phyloP scores from a whole-genome alignment of 129 eudicot genomes.

The Helichrysum umbraculigerum region DNA sequence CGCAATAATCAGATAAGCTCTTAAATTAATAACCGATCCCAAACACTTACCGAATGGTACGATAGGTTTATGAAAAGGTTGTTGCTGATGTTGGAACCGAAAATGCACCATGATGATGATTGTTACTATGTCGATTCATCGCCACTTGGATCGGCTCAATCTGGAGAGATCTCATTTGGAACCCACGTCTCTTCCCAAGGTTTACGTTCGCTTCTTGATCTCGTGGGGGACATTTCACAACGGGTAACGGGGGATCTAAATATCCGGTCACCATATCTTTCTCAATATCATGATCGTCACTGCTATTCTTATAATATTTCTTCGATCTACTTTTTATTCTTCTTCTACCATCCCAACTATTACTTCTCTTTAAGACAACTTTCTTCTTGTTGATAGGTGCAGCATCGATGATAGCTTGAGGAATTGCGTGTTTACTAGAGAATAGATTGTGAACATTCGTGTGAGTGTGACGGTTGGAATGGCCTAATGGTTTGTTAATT shows the following conservation, averaged over 20 bases:
- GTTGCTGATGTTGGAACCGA: constrained; percentile 20
- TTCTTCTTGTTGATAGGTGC: constrained; percentile 1
- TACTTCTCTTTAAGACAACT: constrained; percentile 26
- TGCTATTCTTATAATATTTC: constrained; percentile 21
- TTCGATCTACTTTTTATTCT: constrained; percentile 10
- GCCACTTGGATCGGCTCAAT: constrained; percentile 47
- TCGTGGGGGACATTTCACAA: constrained; percentile 46
- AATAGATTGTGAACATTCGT: constrained; percentile 26
- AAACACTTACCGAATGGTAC: not conserved
- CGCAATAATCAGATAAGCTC: too few relatives aligned
- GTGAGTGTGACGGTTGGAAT: constrained; percentile 38
- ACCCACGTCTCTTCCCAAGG: constrained; percentile 60
- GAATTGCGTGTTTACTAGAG: constrained; percentile 27
- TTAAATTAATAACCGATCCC: not conserved
- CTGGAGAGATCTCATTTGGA: constrained; percentile 44
- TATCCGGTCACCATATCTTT: constrained; percentile 35
- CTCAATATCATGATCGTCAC: constrained; percentile 20
- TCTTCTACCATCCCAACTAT: constrained; percentile 29
- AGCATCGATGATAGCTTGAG: constrained; percentile 23
- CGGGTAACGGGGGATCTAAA: constrained; percentile 90
- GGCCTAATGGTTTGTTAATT: constrained; percentile 23
- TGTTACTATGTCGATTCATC: constrained; percentile 8
- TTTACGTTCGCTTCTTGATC: constrained; percentile 34
- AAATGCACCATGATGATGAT: not conserved
- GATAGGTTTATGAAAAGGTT: constrained; percentile 1